Evolutionary conservation across 257 asterid genomes (phyloP), one percentile per base, ranked within the genome.

Genomic region (Fraxinus americana): DNA sequence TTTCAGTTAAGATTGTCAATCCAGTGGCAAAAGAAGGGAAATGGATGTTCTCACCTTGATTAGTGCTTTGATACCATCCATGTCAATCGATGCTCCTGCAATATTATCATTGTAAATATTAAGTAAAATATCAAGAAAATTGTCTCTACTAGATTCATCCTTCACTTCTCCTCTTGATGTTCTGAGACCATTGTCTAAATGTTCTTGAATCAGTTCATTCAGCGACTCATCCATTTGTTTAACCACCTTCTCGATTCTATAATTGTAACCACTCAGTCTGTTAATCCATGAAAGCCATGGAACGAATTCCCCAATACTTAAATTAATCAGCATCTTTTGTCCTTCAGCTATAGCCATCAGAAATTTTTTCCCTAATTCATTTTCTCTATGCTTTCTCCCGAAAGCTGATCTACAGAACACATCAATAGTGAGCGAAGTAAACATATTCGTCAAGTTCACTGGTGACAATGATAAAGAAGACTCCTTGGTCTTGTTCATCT

Each of bases 21-120:
- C 32, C 32, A 30, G 32, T 30, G 32, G 32, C 32, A 30, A 30
- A 30, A 30, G 32, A 2, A 30, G 32, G 32, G 32, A 30, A 30
- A 30, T 30, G 32, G 32, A 30, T 30, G 32, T 30, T 30, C 32
- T 36, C 67, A 87, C 91, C 85, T 82, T 16, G 61, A 88, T 77
- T 0, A 88, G 35, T 30, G 80, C 90, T 73, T 86, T 88, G 43
- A 88, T 50, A 11, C 82, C 72, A 12, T 82, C 88, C 27, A 48
- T 74, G 23, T 86, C 85, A 65, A 88, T 48, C 17, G 75, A 25
- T 38, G 76, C 81, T 5, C 81, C 86, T 41, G 73, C 38, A 0
- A 54, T 16, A 57, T 78, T 77, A 9, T 80, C 32, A 30, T 30
- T 30, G 32, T 30, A 30, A 30, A 30, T 27, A 27, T 27, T 27